These are phyloP conservation scores for Stachybotrys chlorohalonatus DNA, from an alignment of 2,329 filamentous ascomycete species.

Conservation along the genomic window DNA sequence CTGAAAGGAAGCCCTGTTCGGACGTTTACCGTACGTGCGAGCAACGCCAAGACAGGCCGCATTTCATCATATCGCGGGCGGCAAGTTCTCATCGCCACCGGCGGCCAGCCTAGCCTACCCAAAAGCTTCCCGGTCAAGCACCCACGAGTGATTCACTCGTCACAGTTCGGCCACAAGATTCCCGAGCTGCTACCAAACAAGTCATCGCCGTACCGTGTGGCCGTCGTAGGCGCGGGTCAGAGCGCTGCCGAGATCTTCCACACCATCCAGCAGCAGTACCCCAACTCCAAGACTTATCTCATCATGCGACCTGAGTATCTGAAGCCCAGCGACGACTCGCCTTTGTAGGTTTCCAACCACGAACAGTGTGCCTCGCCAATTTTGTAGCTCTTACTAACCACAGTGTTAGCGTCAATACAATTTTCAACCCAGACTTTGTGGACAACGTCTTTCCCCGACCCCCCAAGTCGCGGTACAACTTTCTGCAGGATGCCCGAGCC, in stretches of 20 bases:
- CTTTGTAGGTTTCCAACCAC: constrained; percentile 57
- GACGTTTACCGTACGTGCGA: constrained; percentile 59
- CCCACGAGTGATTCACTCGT: constrained; percentile 77
- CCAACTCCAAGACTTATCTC: constrained; percentile 67
- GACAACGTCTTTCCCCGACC: constrained; percentile 66
- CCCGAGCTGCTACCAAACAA: constrained; percentile 49
- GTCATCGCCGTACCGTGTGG: constrained; percentile 58
- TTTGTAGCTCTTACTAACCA: neutral
- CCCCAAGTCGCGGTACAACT: constrained; percentile 47
- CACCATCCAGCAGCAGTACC: constrained; percentile 74
- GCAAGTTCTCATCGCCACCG: constrained; percentile 38
- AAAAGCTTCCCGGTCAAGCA: constrained; percentile 58
- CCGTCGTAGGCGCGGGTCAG: constrained; percentile 82
- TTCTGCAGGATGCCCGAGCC: constrained; percentile 61
- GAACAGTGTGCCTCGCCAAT: no score
- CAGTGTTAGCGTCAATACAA: constrained; percentile 69
- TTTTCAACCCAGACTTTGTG: constrained; percentile 85
- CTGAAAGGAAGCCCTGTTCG: constrained; percentile 37
- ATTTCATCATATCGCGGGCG: constrained; percentile 36
- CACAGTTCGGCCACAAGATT: constrained; percentile 64
- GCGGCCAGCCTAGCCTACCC: constrained; percentile 61
- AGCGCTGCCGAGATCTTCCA: constrained; percentile 94
- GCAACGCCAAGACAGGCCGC: constrained; percentile 48
- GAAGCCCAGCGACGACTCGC: constrained; percentile 87
- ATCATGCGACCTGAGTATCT: constrained; percentile 78